Base-by-base conservation (phyloP, 805 yeast species). In the Myxozyma sirexii region DNA sequence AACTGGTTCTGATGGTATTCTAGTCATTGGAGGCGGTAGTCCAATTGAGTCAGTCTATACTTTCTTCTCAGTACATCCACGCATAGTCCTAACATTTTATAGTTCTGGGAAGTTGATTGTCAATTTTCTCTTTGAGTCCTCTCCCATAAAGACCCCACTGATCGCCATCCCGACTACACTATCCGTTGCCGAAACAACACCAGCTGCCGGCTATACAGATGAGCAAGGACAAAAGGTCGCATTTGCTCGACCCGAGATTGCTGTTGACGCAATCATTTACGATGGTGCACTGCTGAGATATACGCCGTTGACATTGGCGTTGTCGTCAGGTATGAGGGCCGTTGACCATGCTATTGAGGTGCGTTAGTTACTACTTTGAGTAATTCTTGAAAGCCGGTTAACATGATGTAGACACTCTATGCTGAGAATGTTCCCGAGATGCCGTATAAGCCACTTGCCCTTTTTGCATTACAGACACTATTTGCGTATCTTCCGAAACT, bases 301-400 rank as follows among this genome's bases (percentile, higher is more conserved):
- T 27, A 54, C 59, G 1, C 54, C 54, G 17, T 6, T 23, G 29
- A 4, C 21, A 17, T 26, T 55, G n/a, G 48, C 41, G 7, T 2
- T 41, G 21, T 55, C 54, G 3, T 26, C 41, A 4, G 54, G 49
- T 2, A 27, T 55, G 26, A 24, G 54, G 13, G 59, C 59, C 7
- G n/a, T 55, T 26, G 54, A 41, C 41, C 54, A 55, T 31, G 59
- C 59, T 8, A 37, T 55, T 10, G 57, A 54, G 53, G 53, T 49
- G 3, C 7, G 38, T 26, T 13, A n/a, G n/a, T 12, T 17, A 27
- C 15, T 17, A 12, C 42, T 8, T n/a, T n/a, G n/a, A n/a, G n/a
- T n/a, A n/a, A n/a, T n/a, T n/a, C n/a, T n/a, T n/a, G n/a, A n/a
- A n/a, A n/a, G n/a, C n/a, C n/a, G n/a, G n/a, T n/a, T n/a, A n/a